These are phyloP conservation scores for Penicillium herquei DNA, from an alignment of 495 filamentous ascomycete species.

Conservation along the genomic window DNA sequence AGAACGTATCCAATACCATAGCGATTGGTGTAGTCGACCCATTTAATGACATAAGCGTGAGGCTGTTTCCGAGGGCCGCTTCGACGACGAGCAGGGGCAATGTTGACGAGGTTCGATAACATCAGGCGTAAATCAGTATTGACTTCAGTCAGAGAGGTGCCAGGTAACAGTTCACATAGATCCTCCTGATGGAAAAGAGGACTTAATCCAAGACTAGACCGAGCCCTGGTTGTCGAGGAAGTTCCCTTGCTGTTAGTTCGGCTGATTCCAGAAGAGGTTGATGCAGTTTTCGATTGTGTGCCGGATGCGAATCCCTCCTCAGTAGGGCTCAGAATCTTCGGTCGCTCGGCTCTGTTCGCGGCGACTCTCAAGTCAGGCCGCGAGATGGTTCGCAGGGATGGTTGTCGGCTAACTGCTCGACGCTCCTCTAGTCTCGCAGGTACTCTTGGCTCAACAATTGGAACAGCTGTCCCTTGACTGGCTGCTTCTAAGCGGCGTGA, in stretches of 20 bases:
- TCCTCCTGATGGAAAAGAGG: conserved; percentile 42
- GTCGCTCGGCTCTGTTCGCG: conserved; percentile 11
- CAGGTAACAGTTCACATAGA: conserved; percentile 33
- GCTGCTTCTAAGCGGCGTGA: conserved; percentile 41
- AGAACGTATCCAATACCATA: conserved; percentile 85
- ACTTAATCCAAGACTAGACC: conserved; percentile 39
- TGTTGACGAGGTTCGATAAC: conserved; percentile 39
- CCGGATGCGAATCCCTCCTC: conserved; percentile 9
- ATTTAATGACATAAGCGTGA: conserved; percentile 69
- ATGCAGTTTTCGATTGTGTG: conserved; percentile 9
- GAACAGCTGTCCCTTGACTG: conserved; percentile 18
- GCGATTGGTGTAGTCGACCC: conserved; percentile 94
- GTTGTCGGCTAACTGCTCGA: conserved; percentile 7
- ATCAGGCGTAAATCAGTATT: conserved; percentile 42
- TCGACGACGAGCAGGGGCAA: conserved; percentile 35
- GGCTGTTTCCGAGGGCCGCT: conserved; percentile 31
- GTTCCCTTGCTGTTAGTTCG: conserved; percentile 36
- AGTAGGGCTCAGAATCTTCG: conserved; percentile 8
- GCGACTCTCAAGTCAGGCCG: conserved; percentile 15
- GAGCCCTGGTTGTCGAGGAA: conserved; percentile 28
- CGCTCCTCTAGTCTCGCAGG: conserved; percentile 23
- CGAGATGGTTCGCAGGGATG: conserved; percentile 21
- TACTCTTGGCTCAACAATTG: conserved; percentile 23
- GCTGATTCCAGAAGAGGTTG: conserved; percentile 19
- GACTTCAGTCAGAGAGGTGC: conserved; percentile 41